Base-by-base conservation (phyloP, 345 rosid genomes). In the Syzygium jambos region DNA sequence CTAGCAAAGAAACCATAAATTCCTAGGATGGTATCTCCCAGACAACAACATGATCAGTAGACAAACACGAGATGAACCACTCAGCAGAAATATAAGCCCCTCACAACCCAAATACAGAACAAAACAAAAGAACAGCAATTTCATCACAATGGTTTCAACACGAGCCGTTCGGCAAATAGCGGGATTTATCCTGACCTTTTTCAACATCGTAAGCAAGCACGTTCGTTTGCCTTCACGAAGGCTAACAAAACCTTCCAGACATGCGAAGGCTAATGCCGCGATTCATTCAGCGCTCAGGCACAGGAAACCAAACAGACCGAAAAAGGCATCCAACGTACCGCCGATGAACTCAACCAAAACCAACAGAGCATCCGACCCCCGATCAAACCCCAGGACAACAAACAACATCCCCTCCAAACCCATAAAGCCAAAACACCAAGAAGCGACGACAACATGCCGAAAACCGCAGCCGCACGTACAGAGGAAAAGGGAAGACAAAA, bases 201-300 rank as follows among this genome's bases (percentile, higher is more conserved):
- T 56, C 27, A 22, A 56, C 27, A 9, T 9, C 27, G 61, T 56
- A 56, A 56, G 59, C 59, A 55, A 55, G 59, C 59, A 55, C 25
- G 7, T 21, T 22, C 59, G 11, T 53, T 53, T 53, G 56, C 22
- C 9, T 19, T 54, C 57, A 19, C 7, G 57, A 54, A 7, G 43
- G 78, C 30, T 65, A 0, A 65, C 23, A 65, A 22, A 1, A 0
- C 78, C 43, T 65, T 30, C 22, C 43, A 30, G 21, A 4, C 0
- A 9, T 68, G 25, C 46, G 2, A 68, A 68, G 78, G 34, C 46
- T 9, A 68, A 68, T 9, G 78, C 78, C 43, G 34, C 4, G 78
- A 17, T 68, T 9, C 25, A 34, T 68, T 30, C 78, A 4, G 78
- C 46, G 23, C 78, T 68, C 43, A 68, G 46, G 78, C 30, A 68